Conservation (phyloP, 2,329 filamentous ascomycete species). For the Epichloe uncinata region DNA sequence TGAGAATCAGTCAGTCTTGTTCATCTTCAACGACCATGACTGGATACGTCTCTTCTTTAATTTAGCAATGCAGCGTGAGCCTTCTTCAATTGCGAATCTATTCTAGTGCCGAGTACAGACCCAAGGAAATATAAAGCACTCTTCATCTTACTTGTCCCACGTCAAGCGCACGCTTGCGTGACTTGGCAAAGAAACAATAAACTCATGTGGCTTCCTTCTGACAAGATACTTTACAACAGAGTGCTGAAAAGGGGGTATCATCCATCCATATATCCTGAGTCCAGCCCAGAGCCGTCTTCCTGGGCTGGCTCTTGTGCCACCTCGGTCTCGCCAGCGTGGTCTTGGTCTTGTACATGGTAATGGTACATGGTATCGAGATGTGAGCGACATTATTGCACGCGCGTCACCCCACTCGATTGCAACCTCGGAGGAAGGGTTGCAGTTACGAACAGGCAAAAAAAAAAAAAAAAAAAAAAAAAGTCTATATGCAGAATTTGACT, state of each 20-base stretch:
- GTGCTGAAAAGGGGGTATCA: constrained; percentile 16
- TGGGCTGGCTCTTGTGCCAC: constrained; percentile 10
- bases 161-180: not conserved
- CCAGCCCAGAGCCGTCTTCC: constrained; percentile 16
- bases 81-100: constrained; percentile 4
- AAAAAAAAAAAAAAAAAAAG: not conserved
- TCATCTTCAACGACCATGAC: too few relatives aligned
- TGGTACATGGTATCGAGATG: constrained; percentile 8
- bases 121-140: not conserved
- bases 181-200: not conserved
- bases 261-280: constrained; percentile 18
- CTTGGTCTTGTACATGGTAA: constrained; percentile 14
- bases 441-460: not conserved
- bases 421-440: not conserved
- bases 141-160: constrained; percentile 1
- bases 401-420: not conserved
- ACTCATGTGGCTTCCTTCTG: constrained; percentile 3
- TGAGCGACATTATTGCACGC: not conserved
- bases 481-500: not conserved
- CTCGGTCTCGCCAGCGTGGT: constrained; percentile 8
- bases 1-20: too few relatives aligned
- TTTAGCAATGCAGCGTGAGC: constrained; percentile 3
- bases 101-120: constrained; percentile 2
- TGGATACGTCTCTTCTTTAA: not conserved
- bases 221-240: constrained; percentile 14